phyloP scores from a whole-genome alignment of 306 rosid genomes.

The Hippophae gyantsensis region DNA sequence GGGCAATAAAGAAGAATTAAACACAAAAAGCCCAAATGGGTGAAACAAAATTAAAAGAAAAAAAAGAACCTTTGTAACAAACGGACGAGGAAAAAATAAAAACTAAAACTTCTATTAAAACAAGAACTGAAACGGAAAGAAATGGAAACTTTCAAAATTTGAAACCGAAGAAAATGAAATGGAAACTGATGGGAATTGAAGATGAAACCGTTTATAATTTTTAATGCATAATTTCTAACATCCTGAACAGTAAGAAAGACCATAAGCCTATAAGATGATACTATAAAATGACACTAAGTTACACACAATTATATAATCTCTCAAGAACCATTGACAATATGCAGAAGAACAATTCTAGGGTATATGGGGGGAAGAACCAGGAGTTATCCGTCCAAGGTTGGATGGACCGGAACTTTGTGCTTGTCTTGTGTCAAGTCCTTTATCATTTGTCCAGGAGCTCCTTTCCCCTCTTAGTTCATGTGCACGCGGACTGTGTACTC shows the following conservation, averaged over 20 bases:
- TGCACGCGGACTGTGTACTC: constrained; percentile 42
- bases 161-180: too few species aligned
- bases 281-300: constrained; percentile 8
- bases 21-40: too few species aligned
- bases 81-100: too few species aligned
- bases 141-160: too few species aligned
- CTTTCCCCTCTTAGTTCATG: constrained; percentile 44
- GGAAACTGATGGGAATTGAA: too few species aligned
- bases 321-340: constrained; percentile 40
- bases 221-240: constrained; percentile 1
- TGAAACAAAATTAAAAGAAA: too few species aligned
- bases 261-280: constrained; percentile 15
- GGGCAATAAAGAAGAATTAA: too few species aligned
- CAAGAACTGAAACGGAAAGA: too few species aligned
- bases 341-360: constrained; percentile 11
- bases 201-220: too few species aligned
- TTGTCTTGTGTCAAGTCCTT: constrained; percentile 28
- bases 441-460: constrained; percentile 29
- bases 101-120: too few species aligned
- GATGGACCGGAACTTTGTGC: constrained; percentile 47
- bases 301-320: constrained; percentile 34
- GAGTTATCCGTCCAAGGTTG: constrained; percentile 25
- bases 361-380: constrained; percentile 32
- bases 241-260: constrained; percentile 14
- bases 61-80: too few species aligned